Percentiles rank a stretch among this genome's conserved stretches.
Conservation (phyloP, 2,329 filamentous ascomycete species). For the Apiospora rasikravindrae region DNA sequence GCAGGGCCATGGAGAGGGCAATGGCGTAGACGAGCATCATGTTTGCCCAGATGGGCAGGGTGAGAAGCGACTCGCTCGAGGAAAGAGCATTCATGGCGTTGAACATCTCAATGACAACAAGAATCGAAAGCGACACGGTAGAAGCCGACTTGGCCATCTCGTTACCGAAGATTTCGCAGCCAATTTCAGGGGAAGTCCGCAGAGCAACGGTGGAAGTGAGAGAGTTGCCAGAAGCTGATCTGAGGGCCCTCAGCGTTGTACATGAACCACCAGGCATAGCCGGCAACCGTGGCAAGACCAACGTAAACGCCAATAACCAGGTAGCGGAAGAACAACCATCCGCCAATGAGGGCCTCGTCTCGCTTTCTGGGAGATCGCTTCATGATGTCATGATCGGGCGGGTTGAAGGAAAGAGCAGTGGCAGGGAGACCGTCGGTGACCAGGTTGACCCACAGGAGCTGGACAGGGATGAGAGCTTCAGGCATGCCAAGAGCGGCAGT, state of each 20-base stretch:
- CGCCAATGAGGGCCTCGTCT: constrained; percentile 88
- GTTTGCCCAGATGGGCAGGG: constrained; percentile 95
- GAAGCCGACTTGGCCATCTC: constrained; percentile 87
- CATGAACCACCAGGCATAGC: constrained; percentile 99
- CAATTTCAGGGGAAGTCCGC: constrained; percentile 86
- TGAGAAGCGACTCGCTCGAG: constrained; percentile 91
- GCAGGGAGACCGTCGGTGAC: constrained; percentile 97
- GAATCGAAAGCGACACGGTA: constrained; percentile 87
- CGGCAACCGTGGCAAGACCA: constrained; percentile 90
- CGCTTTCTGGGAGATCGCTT: constrained; percentile 87
- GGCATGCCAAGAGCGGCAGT: constrained; percentile 97
- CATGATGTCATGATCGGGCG: constrained; percentile 98
- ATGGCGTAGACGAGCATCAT: constrained; percentile 98
- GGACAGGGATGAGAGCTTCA: constrained; percentile 94
- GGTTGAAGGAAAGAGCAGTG: constrained; percentile 96
- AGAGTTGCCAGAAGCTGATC: constrained; percentile 86
- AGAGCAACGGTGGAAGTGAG: constrained; percentile 93
- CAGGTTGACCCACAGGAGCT: constrained; percentile 98
- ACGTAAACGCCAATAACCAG: constrained; percentile 96
- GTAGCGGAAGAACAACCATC: constrained; percentile 98
- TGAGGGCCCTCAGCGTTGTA: constrained; percentile 89
- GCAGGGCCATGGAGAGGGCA: constrained; percentile 86
- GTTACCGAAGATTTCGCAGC: constrained; percentile 89
- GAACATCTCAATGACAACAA: constrained; percentile 99
- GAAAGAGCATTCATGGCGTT: constrained; percentile 99